Base-by-base conservation (phyloP, 2,329 filamentous ascomycete species). In the Tympanopsis confertula region DNA sequence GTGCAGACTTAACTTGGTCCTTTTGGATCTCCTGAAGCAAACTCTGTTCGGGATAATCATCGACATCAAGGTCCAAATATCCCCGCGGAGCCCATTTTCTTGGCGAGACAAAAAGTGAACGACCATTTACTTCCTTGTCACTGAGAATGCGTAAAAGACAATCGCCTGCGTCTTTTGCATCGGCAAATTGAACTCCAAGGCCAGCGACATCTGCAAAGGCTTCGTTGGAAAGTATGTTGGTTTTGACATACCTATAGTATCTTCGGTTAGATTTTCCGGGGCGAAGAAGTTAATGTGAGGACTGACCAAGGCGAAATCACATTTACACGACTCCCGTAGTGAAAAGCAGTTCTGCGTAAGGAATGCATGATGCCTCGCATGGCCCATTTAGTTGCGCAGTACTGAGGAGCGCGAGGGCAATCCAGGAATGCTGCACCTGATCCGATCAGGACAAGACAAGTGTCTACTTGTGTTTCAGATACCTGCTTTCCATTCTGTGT, bases 311-410 rank as follows among this genome's bases (percentile, higher is more conserved):
- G 57, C 3, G 53, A 54, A 26, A 61, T 56, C 19, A 56, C 42
- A 36, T 58, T 59, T 3, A 62, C 50, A 0, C 59, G 51, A 38
- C 51, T 56, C 3, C 55, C 47, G 24, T 57, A 48, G 29, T 50
- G 48, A 38, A 47, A 53, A 3, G 50, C 43, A 4, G 53, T 57
- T 19, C 50, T 44, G 26, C 57, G 41, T 30, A 62, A 39, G 10
- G 51, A 47, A 40, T 54, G 54, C 52, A 62, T 55, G n/a, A 62
- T 52, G 1, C 57, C 56, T 35, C 58, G 48, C 37, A 55, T 48
- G 3, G 48, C 57, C 46, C 54, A 61, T 41, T 62, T 62, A 13
- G 52, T 54, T 3, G 48, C 48, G 20, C 46, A 44, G 44, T 63
- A 63, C 37, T 55, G 50, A n/a, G 53, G 44, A 4, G 44, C 47